Evolutionary conservation across 2,329 filamentous ascomycete genomes (phyloP), one percentile per base, ranked within the genome.

Genomic region (Tolypocladium paradoxum): DNA sequence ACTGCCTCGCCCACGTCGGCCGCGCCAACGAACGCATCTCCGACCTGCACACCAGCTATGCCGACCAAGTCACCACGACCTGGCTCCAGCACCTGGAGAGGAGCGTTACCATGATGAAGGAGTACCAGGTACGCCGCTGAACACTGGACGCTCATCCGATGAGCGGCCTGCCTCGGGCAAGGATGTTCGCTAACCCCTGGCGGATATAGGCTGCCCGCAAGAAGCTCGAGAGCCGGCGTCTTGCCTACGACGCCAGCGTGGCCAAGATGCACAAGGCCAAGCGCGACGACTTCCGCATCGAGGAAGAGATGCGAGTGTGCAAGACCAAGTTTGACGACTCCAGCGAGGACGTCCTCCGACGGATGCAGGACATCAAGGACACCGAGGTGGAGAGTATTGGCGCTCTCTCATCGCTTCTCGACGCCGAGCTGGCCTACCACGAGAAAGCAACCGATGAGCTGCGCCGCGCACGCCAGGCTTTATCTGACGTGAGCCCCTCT

Each of bases 261-360:
- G 82, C 83, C 58, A 96, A 96, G 75, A 84, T 96, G 82, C 85
- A 95, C 64, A 96, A 96, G 70, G 84, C 87, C 27, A 95, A 95
- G 74, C 90, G 86, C 63, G 92, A 97, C 64, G 92, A 97, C 67
- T 95, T 93, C 73, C 81, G 90, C 57, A 79, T 93, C 53, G 93
- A 97, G 69, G 92, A 97, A 66, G 92, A 97, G 70, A 80, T 96
- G 52, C 87, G 92, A 53, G 81, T 84, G 31, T 89, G 93, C 68
- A 95, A 95, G 69, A 88, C 89, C 62, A 97, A 97, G 72, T 97
- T 96, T 65, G 93, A 97, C 66, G 93, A 97, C 73, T 86, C 89
- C 18, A 93, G 82, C 65, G 92, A 97, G 65, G 92, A 97, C 63
- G 91, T 97, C 52, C 80, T 85, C 61, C 83, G 92, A 55, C 82